A percentile compares a stretch with the other conserved stretches of the same genome.
phyloP scores from a whole-genome alignment of 2,329 filamentous ascomycete genomes.

The Colletotrichum melonis region DNA sequence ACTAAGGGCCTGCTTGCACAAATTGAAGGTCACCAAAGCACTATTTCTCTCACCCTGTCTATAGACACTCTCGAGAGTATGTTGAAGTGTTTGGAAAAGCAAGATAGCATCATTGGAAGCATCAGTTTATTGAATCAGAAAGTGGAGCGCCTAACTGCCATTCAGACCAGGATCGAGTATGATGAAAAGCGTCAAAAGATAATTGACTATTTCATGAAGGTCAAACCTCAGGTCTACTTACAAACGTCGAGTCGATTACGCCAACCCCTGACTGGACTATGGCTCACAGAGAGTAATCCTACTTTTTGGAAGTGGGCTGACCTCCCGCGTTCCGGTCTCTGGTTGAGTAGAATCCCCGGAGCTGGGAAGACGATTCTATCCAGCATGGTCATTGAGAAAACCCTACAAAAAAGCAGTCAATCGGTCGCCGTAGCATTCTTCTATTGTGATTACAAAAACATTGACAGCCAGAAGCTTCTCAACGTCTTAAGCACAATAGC shows the following conservation, averaged over 20 bases:
- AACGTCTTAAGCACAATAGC: background rate
- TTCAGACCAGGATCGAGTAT: background rate
- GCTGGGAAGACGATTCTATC: slow-evolving; percentile 1
- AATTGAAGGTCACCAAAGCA: background rate
- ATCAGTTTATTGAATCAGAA: background rate
- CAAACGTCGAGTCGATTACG: background rate
- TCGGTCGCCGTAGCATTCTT: background rate
- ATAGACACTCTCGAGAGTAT: background rate
- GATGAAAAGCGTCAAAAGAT: background rate
- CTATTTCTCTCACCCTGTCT: background rate
- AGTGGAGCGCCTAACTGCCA: background rate
- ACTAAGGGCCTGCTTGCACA: background rate
- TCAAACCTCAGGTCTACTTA: background rate
- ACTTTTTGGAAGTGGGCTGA: background rate
- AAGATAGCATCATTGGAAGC: background rate
- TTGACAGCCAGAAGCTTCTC: background rate
- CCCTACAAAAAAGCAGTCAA: background rate
- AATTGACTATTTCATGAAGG: background rate
- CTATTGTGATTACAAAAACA: slow-evolving; percentile 11
- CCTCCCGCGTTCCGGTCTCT: background rate
- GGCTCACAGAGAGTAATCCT: background rate
- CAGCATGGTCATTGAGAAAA: background rate
- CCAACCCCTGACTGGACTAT: background rate
- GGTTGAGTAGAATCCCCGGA: background rate
- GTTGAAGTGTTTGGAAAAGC: background rate